Conservation (phyloP, 495 filamentous ascomycete species). For the Neurospora discreta region DNA sequence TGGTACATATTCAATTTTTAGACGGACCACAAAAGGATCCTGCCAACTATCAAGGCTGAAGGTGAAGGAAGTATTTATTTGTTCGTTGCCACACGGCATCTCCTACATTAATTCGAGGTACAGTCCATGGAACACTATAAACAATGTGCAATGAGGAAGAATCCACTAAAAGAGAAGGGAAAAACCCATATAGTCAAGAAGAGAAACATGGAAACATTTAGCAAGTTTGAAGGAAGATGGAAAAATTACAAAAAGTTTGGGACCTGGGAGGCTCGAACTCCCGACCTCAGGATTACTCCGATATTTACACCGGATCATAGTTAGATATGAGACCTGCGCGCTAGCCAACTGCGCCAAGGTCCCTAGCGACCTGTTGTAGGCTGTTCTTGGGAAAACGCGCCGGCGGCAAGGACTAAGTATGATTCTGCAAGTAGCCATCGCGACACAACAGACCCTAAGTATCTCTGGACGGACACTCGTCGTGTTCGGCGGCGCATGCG, state of each 20-base stretch:
- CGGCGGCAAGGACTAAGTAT: not conserved
- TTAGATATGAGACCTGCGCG: not conserved
- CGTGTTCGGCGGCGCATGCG: no score
- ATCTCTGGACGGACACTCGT: not conserved
- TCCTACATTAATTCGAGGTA: not conserved
- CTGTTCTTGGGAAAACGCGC: not conserved
- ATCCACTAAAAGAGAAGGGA: not conserved
- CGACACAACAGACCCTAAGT: not conserved
- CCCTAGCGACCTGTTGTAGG: not conserved
- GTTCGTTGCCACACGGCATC: not conserved
- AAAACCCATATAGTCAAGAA: no score
- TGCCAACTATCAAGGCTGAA: not conserved
- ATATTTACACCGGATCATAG: not conserved
- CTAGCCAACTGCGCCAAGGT: not conserved
- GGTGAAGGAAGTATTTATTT: not conserved
- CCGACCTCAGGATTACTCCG: not conserved
- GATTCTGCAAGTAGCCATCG: no score
- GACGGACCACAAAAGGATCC: not conserved
- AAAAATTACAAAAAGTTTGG: not conserved
- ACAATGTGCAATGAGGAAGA: not conserved
- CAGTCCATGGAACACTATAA: not conserved
- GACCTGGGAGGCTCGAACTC: not conserved
- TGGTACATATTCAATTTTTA: not conserved
- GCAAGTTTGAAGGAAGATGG: accelerated
- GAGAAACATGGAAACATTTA: not conserved